Evolutionary conservation across 1,284 basidiomycete species (phyloP).

Genomic region (Ustilago cynodontis): DNA sequence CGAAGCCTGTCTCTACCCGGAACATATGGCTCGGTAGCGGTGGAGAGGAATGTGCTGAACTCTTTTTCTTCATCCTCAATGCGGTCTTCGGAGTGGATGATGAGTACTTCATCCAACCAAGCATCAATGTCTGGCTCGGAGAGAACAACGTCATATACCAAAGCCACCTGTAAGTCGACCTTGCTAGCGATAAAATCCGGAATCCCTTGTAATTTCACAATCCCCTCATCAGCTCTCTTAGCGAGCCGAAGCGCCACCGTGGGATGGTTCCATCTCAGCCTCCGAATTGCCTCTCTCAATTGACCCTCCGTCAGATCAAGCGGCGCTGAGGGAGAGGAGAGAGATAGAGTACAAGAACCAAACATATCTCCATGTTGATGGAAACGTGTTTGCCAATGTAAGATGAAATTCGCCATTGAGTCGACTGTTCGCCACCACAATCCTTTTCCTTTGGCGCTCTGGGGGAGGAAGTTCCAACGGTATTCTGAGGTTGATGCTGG

Average conservation of each 20-base stretch:
- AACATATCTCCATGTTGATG: slow-evolving; percentile 52
- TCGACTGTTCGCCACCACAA: slow-evolving; percentile 46
- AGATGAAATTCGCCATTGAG: slow-evolving; percentile 48
- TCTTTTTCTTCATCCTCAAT: slow-evolving; percentile 6
- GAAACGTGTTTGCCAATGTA: slow-evolving; percentile 44
- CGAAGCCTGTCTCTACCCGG: slow-evolving; percentile 23
- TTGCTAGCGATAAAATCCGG: slow-evolving; percentile 14
- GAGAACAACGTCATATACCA: slow-evolving; percentile 31
- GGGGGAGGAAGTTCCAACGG: slow-evolving; percentile 13
- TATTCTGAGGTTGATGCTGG: slow-evolving; percentile 21
- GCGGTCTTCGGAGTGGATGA: slow-evolving; percentile 15
- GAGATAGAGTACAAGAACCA: slow-evolving; percentile 15
- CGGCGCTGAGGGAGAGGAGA: not conserved
- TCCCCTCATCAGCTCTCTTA: slow-evolving; percentile 13
- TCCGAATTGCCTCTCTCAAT: slow-evolving; percentile 24
- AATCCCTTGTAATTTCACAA: slow-evolving; percentile 1
- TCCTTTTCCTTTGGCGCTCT: not conserved
- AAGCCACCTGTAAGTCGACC: slow-evolving; percentile 41
- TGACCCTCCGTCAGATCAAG: not conserved
- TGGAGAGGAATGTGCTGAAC: slow-evolving; percentile 1
- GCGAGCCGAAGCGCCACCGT: slow-evolving; percentile 31
- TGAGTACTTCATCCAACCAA: slow-evolving; percentile 32
- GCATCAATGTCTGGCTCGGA: slow-evolving; percentile 15
- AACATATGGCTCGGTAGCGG: slow-evolving; percentile 16
- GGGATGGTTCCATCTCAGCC: slow-evolving; percentile 31